A percentile compares a stretch with the other conserved stretches of the same genome.
These are phyloP conservation scores for Myxozyma vanderwaltii DNA, from an alignment of 805 yeast genomes.

Conservation along the genomic window DNA sequence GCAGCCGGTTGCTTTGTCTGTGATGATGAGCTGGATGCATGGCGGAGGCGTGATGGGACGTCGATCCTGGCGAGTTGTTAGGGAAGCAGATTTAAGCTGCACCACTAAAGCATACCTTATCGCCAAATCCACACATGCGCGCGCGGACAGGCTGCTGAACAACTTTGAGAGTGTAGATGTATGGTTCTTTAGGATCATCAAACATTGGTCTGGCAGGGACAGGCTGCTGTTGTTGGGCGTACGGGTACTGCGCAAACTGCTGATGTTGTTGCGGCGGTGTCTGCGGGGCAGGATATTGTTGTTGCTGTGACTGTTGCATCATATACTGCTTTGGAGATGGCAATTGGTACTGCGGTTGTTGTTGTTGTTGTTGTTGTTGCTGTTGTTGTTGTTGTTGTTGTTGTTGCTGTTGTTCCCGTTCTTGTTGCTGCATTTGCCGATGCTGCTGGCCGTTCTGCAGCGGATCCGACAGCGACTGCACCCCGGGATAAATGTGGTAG, in stretches of 20 bases:
- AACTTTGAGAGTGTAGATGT: slow-evolving; percentile 40
- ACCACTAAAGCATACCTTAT: slow-evolving; percentile 37
- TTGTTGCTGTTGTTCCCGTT: slow-evolving; percentile 1
- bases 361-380: slow-evolving; percentile 16
- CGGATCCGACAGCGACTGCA: too few species aligned
- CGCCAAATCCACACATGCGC: slow-evolving; percentile 53
- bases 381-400: slow-evolving; percentile 1
- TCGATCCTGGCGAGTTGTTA: slow-evolving; percentile 34
- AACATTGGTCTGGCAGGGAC: neutral
- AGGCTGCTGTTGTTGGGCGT: neutral
- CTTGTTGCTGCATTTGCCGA: slow-evolving; percentile 6
- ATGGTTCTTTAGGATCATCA: slow-evolving; percentile 28
- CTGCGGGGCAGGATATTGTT: neutral
- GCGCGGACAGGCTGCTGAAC: slow-evolving; percentile 51
- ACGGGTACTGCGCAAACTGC: slow-evolving; percentile 6
- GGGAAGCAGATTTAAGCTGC: neutral
- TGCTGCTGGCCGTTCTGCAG: neutral
- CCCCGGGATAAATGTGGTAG: slow-evolving; percentile 5
- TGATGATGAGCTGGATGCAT: slow-evolving; percentile 37
- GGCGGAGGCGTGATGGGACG: slow-evolving; percentile 42
- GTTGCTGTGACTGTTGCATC: slow-evolving; percentile 8
- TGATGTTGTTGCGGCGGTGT: slow-evolving; percentile 11
- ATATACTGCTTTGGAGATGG: slow-evolving; percentile 7
- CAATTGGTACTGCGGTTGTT: slow-evolving; percentile 10
- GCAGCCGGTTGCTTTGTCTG: slow-evolving; percentile 37